phyloP scores from a whole-genome alignment of 192 early-diverging fungal genomes.

The Coemansia erecta region DNA sequence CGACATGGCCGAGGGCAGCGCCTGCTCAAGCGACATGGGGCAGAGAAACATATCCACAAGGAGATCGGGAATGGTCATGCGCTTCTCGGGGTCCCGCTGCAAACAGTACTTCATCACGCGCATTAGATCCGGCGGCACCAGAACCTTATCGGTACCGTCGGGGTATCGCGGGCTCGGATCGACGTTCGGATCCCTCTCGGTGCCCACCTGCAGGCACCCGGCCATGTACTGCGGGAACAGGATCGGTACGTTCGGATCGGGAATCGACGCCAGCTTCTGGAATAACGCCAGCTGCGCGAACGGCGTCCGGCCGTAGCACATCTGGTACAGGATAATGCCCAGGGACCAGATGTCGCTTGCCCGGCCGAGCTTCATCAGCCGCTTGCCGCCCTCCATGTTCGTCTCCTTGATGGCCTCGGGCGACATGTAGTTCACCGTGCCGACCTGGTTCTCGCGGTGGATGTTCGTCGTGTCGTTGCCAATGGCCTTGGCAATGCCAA shows the following conservation, averaged over 20 bases:
- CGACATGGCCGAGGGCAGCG: constrained; percentile 38
- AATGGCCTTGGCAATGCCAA: constrained; percentile 95
- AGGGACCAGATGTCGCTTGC: constrained; percentile 90
- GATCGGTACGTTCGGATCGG: constrained; percentile 66
- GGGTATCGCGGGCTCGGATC: constrained; percentile 6
- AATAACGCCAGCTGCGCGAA: constrained; percentile 70
- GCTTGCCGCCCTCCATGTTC: constrained; percentile 27
- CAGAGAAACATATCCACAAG: constrained; percentile 64
- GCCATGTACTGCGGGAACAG: constrained; percentile 56
- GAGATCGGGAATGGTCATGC: constrained; percentile 68
- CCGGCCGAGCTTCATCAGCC: constrained; percentile 65
- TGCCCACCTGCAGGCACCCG: constrained; percentile 35
- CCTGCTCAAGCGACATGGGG: constrained; percentile 39
- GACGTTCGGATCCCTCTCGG: constrained; percentile 32
- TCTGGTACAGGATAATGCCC: constrained; percentile 90
- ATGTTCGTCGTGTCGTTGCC: constrained; percentile 94
- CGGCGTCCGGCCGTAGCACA: constrained; percentile 83
- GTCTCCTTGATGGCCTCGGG: constrained; percentile 78
- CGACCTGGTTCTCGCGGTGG: constrained; percentile 79
- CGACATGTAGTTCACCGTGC: constrained; percentile 95
- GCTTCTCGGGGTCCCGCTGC: constrained; percentile 60
- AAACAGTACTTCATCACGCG: constrained; percentile 71
- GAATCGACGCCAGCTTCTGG: constrained; percentile 71
- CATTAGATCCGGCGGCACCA: constrained; percentile 55
- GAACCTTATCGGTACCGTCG: constrained; percentile 21